Evolutionary conservation across 192 early-diverging fungal species (phyloP), one percentile per base, ranked within the genome.

Genomic region (Coemansia biformis): DNA sequence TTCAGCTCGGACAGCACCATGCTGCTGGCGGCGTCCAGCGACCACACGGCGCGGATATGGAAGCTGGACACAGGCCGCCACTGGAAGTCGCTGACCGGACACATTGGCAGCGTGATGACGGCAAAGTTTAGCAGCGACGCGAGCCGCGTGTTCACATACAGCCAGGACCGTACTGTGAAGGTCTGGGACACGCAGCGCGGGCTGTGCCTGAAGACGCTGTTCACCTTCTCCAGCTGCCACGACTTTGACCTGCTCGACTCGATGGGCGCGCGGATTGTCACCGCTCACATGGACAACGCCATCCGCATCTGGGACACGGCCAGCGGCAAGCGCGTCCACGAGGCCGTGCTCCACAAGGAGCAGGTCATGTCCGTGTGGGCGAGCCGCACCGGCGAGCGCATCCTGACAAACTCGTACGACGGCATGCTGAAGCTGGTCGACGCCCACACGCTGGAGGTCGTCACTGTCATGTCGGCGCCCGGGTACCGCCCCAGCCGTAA

Each of bases 161-260:
- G 92, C 48, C 93, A 98, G 58, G 95, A 98, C 66, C 76, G 93
- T 18, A 95, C 93, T 0, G 79, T 98, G 26, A 98, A 98, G 70
- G 77, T 95, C 6, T 98, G 93, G 93, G 95, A 98, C 74, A 64
- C 92, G 35, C 74, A 78, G 57, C 87, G 85, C 57, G 93, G 92
- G 44, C 86, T 87, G 56, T 96, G 92, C 81, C 73, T 83, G 22
- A 80, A 85, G 37, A 98, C 92, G 5, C 89, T 96, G 59, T 96
- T 94, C 48, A 88, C 90, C 2, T 79, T 91, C 47, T 94, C 93
- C 21, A 89, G 88, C 58, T 96, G 93, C 68, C 96, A 96, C 58
- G 95, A 96, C 72, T 58, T 98, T 15, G 78, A 80, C 24, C 66
- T 89, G 15, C 51, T 94, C 46, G 85, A 92, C 60, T 76, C 78